A percentile compares a stretch with the other conserved stretches of the same genome.
These are phyloP conservation scores for Bondarzewia mesenterica DNA, from an alignment of 1,284 basidiomycete genomes.

Conservation along the genomic window DNA sequence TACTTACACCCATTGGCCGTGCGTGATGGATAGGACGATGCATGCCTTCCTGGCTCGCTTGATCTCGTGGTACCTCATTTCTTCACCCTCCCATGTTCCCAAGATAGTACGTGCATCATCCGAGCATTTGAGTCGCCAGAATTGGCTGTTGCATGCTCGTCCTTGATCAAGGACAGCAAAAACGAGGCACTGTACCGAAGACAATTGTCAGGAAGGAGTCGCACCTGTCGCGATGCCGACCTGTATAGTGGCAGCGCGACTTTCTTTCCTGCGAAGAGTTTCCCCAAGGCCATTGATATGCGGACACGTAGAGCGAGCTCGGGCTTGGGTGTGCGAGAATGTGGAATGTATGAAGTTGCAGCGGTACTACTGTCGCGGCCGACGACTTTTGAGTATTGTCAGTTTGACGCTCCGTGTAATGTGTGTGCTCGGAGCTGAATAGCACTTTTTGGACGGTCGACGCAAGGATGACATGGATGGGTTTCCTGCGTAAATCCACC, in stretches of 20 bases:
- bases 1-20: neutral
- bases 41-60: constrained; percentile 36
- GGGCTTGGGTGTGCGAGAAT: too few species aligned
- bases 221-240: constrained; percentile 42
- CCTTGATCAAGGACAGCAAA: too few species aligned
- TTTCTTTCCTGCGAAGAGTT: neutral
- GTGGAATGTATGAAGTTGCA: too few species aligned
- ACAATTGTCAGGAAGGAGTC: constrained; percentile 47
- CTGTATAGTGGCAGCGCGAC: constrained; percentile 38
- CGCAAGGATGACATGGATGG: too few species aligned
- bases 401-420: too few species aligned
- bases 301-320: too few species aligned
- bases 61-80: constrained; percentile 18
- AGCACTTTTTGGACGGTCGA: too few species aligned
- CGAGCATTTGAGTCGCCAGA: constrained; percentile 53
- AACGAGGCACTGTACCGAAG: constrained; percentile 35
- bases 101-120: constrained; percentile 41
- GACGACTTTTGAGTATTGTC: too few species aligned
- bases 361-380: too few species aligned
- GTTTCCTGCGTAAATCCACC: too few species aligned
- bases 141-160: constrained; percentile 36
- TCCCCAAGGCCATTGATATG: neutral
- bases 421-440: too few species aligned
- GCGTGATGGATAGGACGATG: neutral
- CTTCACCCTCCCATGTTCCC: constrained; percentile 7